Evolutionary conservation across 1,139 yeast genomes (phyloP).

Genomic region (Magnusiomyces paraingens): DNA sequence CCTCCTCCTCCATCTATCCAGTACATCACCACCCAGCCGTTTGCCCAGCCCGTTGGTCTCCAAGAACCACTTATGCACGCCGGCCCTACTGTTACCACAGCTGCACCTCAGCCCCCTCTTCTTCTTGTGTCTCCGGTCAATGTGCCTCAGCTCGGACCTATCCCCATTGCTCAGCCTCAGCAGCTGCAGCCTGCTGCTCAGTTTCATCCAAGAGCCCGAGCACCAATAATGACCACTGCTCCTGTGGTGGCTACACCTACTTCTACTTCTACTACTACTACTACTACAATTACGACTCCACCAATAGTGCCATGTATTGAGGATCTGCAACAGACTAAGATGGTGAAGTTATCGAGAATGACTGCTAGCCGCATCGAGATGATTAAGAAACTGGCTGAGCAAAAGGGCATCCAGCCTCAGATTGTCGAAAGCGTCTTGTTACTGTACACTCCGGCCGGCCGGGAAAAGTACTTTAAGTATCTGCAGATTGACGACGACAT

Average conservation of each 20-base stretch:
- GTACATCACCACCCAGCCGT: not conserved
- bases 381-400: constrained; percentile 27
- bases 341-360: constrained; percentile 30
- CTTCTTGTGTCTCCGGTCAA: constrained; percentile 10
- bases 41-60: not conserved
- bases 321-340: constrained; percentile 12
- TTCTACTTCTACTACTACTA: constrained; percentile 7
- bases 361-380: constrained; percentile 24
- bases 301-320: constrained; percentile 8
- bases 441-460: constrained; percentile 21
- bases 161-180: constrained; percentile 2
- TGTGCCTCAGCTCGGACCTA: constrained; percentile 5
- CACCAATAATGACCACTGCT: not conserved
- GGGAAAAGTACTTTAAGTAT: constrained; percentile 10
- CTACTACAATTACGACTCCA: constrained; percentile 8
- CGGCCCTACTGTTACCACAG: not conserved
- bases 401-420: constrained; percentile 28
- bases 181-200: constrained; percentile 8
- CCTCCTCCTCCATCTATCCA: constrained; percentile 8
- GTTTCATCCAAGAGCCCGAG: constrained; percentile 3
- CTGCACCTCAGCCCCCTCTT: not conserved
- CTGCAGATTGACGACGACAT: constrained; percentile 6
- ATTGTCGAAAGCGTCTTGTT: constrained; percentile 30
- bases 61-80: not conserved
- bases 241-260: not conserved